Evolutionary conservation across 2,329 filamentous ascomycete genomes (phyloP), one percentile per base, ranked within the genome.

Genomic region (Monosporascus sp.): DNA sequence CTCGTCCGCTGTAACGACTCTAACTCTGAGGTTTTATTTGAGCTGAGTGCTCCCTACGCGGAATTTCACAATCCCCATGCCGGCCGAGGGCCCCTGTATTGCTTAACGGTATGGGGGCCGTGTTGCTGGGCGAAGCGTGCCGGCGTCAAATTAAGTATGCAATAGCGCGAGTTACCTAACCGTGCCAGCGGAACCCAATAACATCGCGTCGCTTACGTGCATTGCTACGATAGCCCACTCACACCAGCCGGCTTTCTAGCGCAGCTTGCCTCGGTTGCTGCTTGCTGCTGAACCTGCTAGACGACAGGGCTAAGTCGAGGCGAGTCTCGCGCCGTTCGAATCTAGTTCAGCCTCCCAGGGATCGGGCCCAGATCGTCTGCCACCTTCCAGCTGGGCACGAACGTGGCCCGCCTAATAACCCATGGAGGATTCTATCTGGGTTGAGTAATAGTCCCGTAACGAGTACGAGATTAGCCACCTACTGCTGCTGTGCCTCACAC

Each of bases 111-210:
- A 35, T 5, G 31, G 11, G 31, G 31, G 1, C 31, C 9, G 31
- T 35, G 2, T 11, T 35, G 9, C 11, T 35, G 31, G 14, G 31
- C 31, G 31, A 14, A 14, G 31, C 11, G 31, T 14, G 9, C 31
- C 31, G 11, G 4, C 31, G 31, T 31, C n/a, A 25, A 27, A 22
- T 20, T 44, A 44, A 7, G 11, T 18, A 31, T 31, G 43, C 43
- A 51, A 56, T 50, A 52, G 55, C 55, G 55, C 54, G 52, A 52
- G 54, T 55, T 53, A 35, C 31, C 31, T 35, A 55, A 58, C 60
- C 60, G 55, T 50, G 55, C 57, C 50, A 50, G 50, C 57, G 60
- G 60, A 60, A 62, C 55, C 60, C 60, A 62, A 62, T 62, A 50
- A 52, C 46, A 52, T 58, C 53, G 39, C 53, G 52, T 59, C 60